These are phyloP conservation scores for Ophiosphaerella narmari DNA, from an alignment of 2,329 filamentous ascomycete genomes.

Conservation along the genomic window DNA sequence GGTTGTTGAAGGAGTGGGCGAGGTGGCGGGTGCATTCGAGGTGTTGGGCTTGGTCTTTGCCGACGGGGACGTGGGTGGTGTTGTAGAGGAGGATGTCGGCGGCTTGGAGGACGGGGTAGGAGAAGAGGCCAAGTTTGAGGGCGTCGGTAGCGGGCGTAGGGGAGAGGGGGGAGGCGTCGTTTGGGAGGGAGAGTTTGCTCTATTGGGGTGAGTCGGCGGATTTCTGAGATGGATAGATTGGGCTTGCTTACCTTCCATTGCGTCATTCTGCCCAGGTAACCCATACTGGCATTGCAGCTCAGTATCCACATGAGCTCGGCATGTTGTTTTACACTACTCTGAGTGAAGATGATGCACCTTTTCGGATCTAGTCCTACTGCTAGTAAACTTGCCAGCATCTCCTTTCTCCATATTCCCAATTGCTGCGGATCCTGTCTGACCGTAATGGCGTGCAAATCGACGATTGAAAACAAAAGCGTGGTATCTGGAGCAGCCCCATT, in stretches of 20 bases:
- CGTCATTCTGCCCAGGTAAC: conserved; percentile 97
- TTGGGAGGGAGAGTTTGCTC: conserved; percentile 71
- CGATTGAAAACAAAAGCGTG: conserved; percentile 80
- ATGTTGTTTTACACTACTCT: conserved; percentile 78
- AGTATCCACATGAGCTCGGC: conserved; percentile 96
- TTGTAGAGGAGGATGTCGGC: conserved; percentile 87
- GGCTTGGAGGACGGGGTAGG: conserved; percentile 93
- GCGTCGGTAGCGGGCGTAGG: conserved; percentile 56
- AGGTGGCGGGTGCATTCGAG: conserved; percentile 90
- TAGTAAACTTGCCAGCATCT: conserved; percentile 78
- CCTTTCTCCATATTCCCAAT: conserved; percentile 68
- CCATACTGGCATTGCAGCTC: conserved; percentile 87
- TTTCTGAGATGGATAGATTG: not conserved
- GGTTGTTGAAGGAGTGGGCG: conserved; percentile 83
- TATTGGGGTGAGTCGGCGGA: conserved; percentile 8
- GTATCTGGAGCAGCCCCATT: conserved; percentile 61
- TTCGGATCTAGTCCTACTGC: conserved; percentile 82
- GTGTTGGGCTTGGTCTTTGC: conserved; percentile 93
- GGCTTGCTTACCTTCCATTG: conserved; percentile 83
- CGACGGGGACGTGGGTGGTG: conserved; percentile 92
- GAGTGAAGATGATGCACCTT: conserved; percentile 79
- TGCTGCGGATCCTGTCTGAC: conserved; percentile 64
- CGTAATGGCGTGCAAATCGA: conserved; percentile 94
- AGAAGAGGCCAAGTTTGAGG: conserved; percentile 88
- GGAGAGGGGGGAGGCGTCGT: conserved; percentile 63